Base-by-base conservation (phyloP, 345 rosid genomes). In the Corchorus capsularis region DNA sequence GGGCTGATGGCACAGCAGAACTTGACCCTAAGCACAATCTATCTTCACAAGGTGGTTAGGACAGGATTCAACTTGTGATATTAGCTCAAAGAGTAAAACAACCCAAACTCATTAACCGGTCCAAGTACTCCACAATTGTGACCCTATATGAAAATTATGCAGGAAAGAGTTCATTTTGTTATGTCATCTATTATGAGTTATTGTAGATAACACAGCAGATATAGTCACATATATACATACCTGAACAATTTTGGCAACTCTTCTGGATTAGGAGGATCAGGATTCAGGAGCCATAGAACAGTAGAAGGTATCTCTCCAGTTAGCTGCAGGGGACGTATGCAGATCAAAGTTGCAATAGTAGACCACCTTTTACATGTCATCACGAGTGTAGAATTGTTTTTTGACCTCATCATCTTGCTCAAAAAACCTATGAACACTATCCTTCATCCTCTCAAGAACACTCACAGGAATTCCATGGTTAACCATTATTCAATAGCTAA, bases 261-360 rank as follows among this genome's bases (percentile, higher is more conserved):
- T 27, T 84, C 79, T 1, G 53, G 69, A 6, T 17, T 46, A 0
- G 88, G 88, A 72, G 89, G 87, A 82, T 85, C 50, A 0, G 92
- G 89, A 8, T n/a, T n/a, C n/a, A n/a, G n/a, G n/a, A n/a, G 83
- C 82, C 52, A 83, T 79, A 14, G 13, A 46, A 17, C 85, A 76
- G 77, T 69, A 69, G 8, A 84, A 43, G 0, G 88, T 81, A 43
- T 89, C 89, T 54, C 88, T 83, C 88, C 89, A 87, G 71, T 75
- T 78, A 0, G 86, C 85, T 0, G 80, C 79, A 5, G 74, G 22
- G 0, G 81, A 65, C 61, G 45, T 81, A 60, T 73, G 85, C 46
- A 87, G 54, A 69, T 89, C 89, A 22, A 84, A 84, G 19, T 87
- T 89, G 71, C 87, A 62, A 6, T 70, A 75, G 5, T 81, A 87